Base-by-base conservation (phyloP, 2,329 filamentous ascomycete species). In the Beauveria pseudobassiana region DNA sequence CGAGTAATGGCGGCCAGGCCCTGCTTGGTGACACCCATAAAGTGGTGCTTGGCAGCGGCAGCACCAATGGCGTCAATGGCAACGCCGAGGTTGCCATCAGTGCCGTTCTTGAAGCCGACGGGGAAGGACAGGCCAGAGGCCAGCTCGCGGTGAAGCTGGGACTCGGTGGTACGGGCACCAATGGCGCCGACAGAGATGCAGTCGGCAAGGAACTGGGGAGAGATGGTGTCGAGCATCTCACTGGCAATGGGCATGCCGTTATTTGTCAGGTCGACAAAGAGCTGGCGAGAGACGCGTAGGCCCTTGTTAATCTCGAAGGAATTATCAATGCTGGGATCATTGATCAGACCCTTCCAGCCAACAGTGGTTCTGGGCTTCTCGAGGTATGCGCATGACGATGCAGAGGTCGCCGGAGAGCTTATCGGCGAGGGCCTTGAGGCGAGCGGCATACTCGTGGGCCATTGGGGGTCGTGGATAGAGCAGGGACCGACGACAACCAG, bases 221-320 rank as follows among this genome's bases (percentile, higher is more conserved):
- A 96, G 76, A 99, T 98, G 66, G 95, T 99, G 75, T 99, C 95
- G 63, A 99, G 85, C 95, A 99, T 98, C 80, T 99, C 95, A 66
- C 87, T 92, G 62, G 95, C 95, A 75, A 99, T 96, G 63, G 95
- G 95, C 84, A 99, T 92, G 68, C 95, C 95, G 66, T 82, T 81
- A 64, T 81, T 81, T 42, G 93, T 99, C 64, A 99, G 82, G 72
- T 98, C 93, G 69, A 89, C 86, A 80, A 97, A 99, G 72, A 99
- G 83, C 78, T 96, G 89, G 69, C 95, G 85, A n/a, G 90, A 93
- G 62, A 96, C 87, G 34, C 91, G 87, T 62, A 99, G 84, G 59
- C 95, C 95, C 83, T 98, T 98, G 86, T 99, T 99, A 82, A 99
- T 99, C 80, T 96, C 86, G 88, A 90, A 99, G 72, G 89, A 95